Conservation (phyloP, 352 stramenopile genomes). For the Pythium scleroteichum region DNA sequence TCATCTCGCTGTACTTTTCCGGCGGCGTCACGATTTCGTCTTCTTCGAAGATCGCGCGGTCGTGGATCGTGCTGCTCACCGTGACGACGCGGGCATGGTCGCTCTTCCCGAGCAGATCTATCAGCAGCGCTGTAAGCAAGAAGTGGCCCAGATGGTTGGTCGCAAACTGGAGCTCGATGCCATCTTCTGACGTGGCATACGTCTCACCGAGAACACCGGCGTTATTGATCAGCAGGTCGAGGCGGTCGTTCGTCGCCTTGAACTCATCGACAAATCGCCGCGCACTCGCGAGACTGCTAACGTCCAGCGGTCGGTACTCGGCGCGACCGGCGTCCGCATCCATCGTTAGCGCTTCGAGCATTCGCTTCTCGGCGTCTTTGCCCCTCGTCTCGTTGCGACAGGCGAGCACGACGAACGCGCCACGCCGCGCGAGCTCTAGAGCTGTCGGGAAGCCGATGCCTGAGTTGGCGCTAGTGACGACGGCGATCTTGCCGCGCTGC, state of each 20-base stretch:
- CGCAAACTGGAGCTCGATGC: conserved; percentile 21
- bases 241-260: conserved; percentile 3
- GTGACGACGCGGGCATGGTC: conserved; percentile 30
- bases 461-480: conserved; percentile 83
- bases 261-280: conserved; percentile 27
- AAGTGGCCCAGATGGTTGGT: conserved; percentile 35
- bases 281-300: conserved; percentile 29
- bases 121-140: conserved; percentile 29
- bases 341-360: conserved; percentile 17
- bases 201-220: conserved; percentile 4
- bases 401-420: conserved; percentile 48
- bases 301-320: conserved; percentile 27
- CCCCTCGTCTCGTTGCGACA: conserved; percentile 44
- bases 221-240: conserved; percentile 44
- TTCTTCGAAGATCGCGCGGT: conserved; percentile 28
- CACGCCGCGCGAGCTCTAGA: conserved; percentile 79
- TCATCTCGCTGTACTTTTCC: conserved; percentile 33
- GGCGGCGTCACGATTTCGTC: conserved; percentile 37
- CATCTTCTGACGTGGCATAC: conserved; percentile 4
- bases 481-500: conserved; percentile 49
- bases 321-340: conserved; percentile 1
- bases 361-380: conserved; percentile 31
- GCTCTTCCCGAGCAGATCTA: conserved; percentile 29
- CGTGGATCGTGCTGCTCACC: conserved; percentile 51
- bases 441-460: conserved; percentile 77